Percentiles rank a stretch among this genome's conserved stretches.
These are phyloP conservation scores for Chrysosporium queenslandicum DNA, from an alignment of 2,329 filamentous ascomycete species.

Conservation along the genomic window DNA sequence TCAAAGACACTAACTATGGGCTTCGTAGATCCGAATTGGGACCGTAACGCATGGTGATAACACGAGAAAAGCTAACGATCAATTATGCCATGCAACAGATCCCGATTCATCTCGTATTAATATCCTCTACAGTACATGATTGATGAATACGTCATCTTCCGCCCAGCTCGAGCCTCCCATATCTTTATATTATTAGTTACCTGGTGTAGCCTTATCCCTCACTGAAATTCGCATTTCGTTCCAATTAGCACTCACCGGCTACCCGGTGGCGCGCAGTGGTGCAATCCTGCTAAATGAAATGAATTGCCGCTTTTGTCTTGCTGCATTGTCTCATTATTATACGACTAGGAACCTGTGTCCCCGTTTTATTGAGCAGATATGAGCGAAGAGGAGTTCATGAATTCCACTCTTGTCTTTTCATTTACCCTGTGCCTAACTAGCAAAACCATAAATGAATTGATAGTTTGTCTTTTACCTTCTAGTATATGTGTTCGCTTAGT, in stretches of 20 bases:
- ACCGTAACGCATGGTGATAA: constrained; percentile 69
- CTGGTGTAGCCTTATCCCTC: background rate
- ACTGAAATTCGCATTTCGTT: background rate
- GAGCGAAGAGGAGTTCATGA: constrained; percentile 10
- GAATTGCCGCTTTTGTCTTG: background rate
- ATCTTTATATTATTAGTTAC: background rate
- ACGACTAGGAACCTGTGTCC: background rate
- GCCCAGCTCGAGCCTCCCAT: background rate
- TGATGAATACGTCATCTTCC: background rate
- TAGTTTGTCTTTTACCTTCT: background rate
- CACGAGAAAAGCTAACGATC: background rate
- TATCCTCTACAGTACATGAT: background rate
- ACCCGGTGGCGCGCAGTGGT: background rate
- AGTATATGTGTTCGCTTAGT: background rate
- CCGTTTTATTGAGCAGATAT: background rate
- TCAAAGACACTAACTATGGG: background rate
- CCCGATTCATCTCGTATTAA: background rate
- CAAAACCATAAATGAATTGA: background rate
- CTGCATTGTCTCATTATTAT: background rate
- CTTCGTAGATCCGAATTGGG: constrained; percentile 55
- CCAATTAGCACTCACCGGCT: no score
- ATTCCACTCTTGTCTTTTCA: background rate
- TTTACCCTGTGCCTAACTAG: no score
- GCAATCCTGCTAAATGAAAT: background rate
- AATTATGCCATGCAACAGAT: background rate